These are phyloP conservation scores for Syncephalastrum sp. DNA, from an alignment of 371 early-diverging fungal genomes.

Conservation along the genomic window DNA sequence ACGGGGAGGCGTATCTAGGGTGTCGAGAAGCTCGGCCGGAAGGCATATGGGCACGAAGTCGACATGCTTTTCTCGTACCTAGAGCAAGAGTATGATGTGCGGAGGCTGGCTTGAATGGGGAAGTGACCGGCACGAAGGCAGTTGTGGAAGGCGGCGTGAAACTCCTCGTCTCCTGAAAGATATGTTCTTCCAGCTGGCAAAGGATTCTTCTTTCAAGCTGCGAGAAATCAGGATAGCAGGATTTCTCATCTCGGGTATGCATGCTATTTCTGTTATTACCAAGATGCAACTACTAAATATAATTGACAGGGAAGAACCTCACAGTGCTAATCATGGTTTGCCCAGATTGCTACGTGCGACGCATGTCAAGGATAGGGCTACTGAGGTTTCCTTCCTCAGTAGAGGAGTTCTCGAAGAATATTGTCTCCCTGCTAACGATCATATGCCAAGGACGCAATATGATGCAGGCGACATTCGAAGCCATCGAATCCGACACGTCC, in stretches of 20 bases:
- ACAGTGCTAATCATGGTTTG: constrained; percentile 1
- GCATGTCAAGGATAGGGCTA: neutral
- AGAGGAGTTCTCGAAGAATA: constrained; percentile 5
- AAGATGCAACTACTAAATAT: too few species aligned
- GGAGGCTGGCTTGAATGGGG: neutral
- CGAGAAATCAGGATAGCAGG: neutral
- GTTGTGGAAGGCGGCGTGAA: constrained; percentile 3
- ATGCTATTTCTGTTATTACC: neutral
- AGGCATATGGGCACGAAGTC: neutral
- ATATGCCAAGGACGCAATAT: constrained; percentile 1
- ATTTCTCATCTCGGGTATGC: constrained; percentile 3
- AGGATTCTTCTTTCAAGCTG: neutral
- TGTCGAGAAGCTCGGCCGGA: constrained; percentile 59
- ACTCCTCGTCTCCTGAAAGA: constrained; percentile 1
- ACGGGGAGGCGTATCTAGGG: constrained; percentile 41
- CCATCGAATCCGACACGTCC: neutral
- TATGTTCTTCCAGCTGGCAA: neutral
- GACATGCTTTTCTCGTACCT: constrained; percentile 1
- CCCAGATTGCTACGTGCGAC: neutral
- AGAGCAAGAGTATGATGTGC: constrained; percentile 1
- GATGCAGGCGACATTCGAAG: neutral
- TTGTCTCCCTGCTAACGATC: neutral
- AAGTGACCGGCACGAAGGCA: neutral
- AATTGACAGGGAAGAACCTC: neutral
- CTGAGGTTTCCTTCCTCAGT: neutral